Conservation (phyloP, 2,329 filamentous ascomycete species). For the Alternaria conjuncta region DNA sequence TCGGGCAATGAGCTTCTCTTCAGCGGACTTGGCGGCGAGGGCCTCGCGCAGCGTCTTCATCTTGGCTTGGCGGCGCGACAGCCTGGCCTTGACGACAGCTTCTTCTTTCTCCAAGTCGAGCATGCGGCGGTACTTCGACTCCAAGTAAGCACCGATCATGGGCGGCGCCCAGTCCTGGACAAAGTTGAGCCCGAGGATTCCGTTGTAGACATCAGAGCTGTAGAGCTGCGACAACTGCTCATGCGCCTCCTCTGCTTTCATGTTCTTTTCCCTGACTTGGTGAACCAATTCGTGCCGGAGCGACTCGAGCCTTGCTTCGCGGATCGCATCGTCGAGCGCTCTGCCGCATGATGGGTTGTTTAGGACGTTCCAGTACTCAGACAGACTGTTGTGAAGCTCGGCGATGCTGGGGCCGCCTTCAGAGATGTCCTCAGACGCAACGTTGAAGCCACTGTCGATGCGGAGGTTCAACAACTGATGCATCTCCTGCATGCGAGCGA, state of each 20-base stretch:
- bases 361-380: conserved; percentile 30
- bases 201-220: conserved; percentile 11
- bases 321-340: conserved; percentile 35
- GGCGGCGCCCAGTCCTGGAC: conserved; percentile 29
- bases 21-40: background rate
- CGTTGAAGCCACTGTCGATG: conserved; percentile 35
- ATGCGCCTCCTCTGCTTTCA: conserved; percentile 18
- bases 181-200: conserved; percentile 28
- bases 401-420: conserved; percentile 19
- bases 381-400: conserved; percentile 20
- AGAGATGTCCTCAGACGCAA: conserved; percentile 13
- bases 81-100: conserved; percentile 5
- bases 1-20: background rate
- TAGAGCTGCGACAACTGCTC: conserved; percentile 26
- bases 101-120: conserved; percentile 29
- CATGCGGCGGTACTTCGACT: conserved; percentile 35
- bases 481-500: conserved; percentile 36
- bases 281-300: conserved; percentile 25
- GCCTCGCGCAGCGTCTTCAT: background rate
- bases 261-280: conserved; percentile 13
- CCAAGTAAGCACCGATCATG: conserved; percentile 35
- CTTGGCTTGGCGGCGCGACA: conserved; percentile 11
- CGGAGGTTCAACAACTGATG: conserved; percentile 29
- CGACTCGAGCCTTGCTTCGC: conserved; percentile 20
- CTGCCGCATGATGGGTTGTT: conserved; percentile 32